These are phyloP conservation scores for Torulaspora delbrueckii DNA, from an alignment of 805 yeast species.

Conservation along the genomic window DNA sequence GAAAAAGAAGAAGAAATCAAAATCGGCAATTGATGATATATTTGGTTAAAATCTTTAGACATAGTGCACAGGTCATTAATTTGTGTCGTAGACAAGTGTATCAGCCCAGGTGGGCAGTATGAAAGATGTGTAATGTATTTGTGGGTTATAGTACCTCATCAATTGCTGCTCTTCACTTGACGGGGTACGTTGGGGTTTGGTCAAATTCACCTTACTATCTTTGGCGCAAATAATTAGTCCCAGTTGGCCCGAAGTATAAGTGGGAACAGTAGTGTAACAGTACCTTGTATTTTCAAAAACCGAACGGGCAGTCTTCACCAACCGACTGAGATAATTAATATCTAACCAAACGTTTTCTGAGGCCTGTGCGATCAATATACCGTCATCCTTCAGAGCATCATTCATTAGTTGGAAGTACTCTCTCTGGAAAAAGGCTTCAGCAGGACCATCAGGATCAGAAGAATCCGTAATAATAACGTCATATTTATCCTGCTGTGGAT, in stretches of 20 bases:
- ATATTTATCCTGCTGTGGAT: slow-evolving; percentile 43
- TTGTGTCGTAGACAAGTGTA: slow-evolving; percentile 23
- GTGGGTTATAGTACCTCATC: slow-evolving; percentile 60
- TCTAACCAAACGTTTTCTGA: slow-evolving; percentile 74
- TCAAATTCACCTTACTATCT: slow-evolving; percentile 43
- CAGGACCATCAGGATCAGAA: slow-evolving; percentile 95
- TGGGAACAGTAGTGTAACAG: slow-evolving; percentile 78
- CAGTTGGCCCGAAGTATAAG: slow-evolving; percentile 83
- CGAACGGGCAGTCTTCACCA: slow-evolving; percentile 44
- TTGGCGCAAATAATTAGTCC: slow-evolving; percentile 72
- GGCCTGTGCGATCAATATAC: slow-evolving; percentile 76
- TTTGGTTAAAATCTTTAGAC: slow-evolving; percentile 46
- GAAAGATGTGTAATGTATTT: slow-evolving; percentile 67
- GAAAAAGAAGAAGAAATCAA: slow-evolving; percentile 44
- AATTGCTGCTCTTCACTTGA: slow-evolving; percentile 43
- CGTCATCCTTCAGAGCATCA: slow-evolving; percentile 56
- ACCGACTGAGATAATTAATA: slow-evolving; percentile 45
- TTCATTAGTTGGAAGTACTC: slow-evolving; percentile 65
- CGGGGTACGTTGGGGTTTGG: slow-evolving; percentile 48
- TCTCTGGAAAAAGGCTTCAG: slow-evolving; percentile 78
- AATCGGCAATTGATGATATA: slow-evolving; percentile 66
- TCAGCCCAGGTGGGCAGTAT: slow-evolving; percentile 79
- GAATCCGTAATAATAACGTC: slow-evolving; percentile 90
- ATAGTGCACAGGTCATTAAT: slow-evolving; percentile 1
- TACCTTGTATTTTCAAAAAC: slow-evolving; percentile 62